Evolutionary conservation across 1,139 yeast species (phyloP), one percentile per base, ranked within the genome.

Genomic region (Blastobotrys ciferrii): DNA sequence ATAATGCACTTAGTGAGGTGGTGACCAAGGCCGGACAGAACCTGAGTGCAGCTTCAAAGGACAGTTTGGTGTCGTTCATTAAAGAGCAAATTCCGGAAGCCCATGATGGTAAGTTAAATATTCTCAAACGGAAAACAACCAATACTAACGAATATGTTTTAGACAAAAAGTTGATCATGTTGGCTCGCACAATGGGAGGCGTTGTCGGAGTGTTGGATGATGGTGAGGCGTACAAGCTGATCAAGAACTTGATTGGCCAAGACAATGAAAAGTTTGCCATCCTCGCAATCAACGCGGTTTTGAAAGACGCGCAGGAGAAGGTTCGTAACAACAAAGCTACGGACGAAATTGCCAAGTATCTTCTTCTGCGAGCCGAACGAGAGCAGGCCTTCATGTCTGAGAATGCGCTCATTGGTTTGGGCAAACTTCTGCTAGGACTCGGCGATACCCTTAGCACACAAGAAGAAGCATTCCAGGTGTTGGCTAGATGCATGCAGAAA

Each of bases 1-100:
- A 89, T 59, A 82, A 82, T 62, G 97, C 96, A 1, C 73, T 92
- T 63, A 73, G 87, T 48, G 96, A 87, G 63, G 94, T 92, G 49
- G 88, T 89, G 39, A 72, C 77, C 43, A 84, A 81, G 59, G 91
- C 94, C 12, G 97, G 98, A 43, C 68, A 73, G 45, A 83, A 82
- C 64, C 76, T 92, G 75, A 82, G 82, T 59, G 92, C 86, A 57
- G 69, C 77, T 2, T 85, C 95, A 11, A 87, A 87, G 65, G 70
- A 74, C 17, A 73, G 82, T 32, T 80, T 91, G 45, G 75, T 88
- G 70, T 73, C 80, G n/a, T 74, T 91, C 51, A 85, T 89, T 47
- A 94, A 87, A 63, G 82, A 81, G 18, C 58, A 56, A 38, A 51
- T 55, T 15, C 48, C 43, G 7, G 45, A 37, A 13, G 52, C 58